Evolutionary conservation across 441 rosid genomes (phyloP), one percentile per base, ranked within the genome.

Genomic region (Theobroma grandiflorum): DNA sequence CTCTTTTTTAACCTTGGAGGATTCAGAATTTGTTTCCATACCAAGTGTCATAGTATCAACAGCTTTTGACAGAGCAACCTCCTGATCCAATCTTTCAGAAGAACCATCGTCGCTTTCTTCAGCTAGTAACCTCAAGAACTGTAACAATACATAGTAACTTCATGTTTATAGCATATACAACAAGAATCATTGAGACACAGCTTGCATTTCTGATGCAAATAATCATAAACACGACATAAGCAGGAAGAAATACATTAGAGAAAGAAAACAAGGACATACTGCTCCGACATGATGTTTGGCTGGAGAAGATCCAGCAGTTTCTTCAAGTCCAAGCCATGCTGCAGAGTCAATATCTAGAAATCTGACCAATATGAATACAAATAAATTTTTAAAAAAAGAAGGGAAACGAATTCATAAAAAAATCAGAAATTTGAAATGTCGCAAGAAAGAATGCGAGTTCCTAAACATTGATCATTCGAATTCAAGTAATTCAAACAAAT

Each of bases 221-320:
- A 11, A 43, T 47, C 45, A 62, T 61, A 55, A 18, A 72, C 63
- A 38, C 14, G 18, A 72, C 16, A 16, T 16, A 2, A 43, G 9
- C 31, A 20, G 35, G 31, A n/a, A 26, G 35, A 70, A 40, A 70
- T 15, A 74, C 42, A 69, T 47, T 62, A 81, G 53, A 10, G 68
- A 52, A n/a, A 49, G n/a, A 45, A 57, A 77, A 11, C n/a, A 74
- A 45, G 45, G 31, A 79, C 96, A 68, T 89, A 96, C 99, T 74
- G 98, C 90, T 67, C 97, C 98, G 57, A 96, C 84, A 82, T 95
- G 99, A 80, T 91, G 86, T 86, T 89, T 91, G 33, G 92, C 92
- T 10, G 94, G 91, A 78, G 94, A 88, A 70, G 94, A 86, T 31
- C 90, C 91, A 43, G 97, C 95, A 42, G 99, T 92, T 87, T 96